These are phyloP conservation scores for Flueggea neowawraea DNA, from an alignment of 441 rosid genomes.

Conservation along the genomic window DNA sequence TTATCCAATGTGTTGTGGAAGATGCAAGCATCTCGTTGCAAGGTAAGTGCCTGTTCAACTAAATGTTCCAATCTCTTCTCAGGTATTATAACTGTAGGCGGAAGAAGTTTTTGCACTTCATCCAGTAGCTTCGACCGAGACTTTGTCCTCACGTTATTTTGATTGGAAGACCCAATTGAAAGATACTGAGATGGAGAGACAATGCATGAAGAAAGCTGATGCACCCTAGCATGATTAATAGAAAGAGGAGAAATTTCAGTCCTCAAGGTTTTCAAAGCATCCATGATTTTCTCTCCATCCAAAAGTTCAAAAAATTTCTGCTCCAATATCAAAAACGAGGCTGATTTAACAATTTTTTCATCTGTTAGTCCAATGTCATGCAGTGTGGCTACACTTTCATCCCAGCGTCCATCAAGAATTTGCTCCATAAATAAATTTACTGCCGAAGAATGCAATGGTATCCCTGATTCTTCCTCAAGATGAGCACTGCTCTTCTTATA, in stretches of 20 bases:
- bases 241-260: constrained; percentile 54
- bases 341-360: constrained; percentile 39
- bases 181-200: constrained; percentile 28
- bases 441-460: constrained; percentile 39
- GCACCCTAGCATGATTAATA: constrained; percentile 26
- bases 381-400: constrained; percentile 44
- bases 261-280: constrained; percentile 54
- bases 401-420: constrained; percentile 53
- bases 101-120: constrained; percentile 57
- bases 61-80: constrained; percentile 68
- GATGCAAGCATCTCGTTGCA: constrained; percentile 47
- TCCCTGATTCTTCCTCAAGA: constrained; percentile 70
- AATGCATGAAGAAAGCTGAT: constrained; percentile 44
- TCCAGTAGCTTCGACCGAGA: constrained; percentile 47
- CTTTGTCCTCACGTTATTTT: constrained; percentile 24
- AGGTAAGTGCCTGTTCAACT: constrained; percentile 54
- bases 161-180: constrained; percentile 22
- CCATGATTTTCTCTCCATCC: constrained; percentile 38
- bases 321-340: constrained; percentile 55
- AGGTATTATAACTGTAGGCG: constrained; percentile 52
- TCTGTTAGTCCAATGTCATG: constrained; percentile 40
- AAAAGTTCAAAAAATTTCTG: constrained; percentile 59
- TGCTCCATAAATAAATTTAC: constrained; percentile 44
- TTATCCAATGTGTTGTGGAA: constrained; percentile 43
- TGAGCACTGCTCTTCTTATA: constrained; percentile 52